Evolutionary conservation across 2,329 filamentous ascomycete genomes (phyloP).

Genomic region (Colletotrichum sp.): DNA sequence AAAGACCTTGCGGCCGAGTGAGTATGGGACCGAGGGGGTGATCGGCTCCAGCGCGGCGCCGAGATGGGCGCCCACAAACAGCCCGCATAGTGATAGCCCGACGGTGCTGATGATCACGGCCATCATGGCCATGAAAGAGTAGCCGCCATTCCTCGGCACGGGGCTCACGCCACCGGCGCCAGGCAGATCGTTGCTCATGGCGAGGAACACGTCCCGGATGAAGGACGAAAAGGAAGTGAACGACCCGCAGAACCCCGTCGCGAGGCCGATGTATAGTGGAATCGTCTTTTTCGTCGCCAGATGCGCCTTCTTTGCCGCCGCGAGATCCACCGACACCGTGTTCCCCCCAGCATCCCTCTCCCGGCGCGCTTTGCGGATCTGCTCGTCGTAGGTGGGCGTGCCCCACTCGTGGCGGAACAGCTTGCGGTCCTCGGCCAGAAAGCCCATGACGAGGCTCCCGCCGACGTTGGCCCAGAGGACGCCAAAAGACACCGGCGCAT

Average conservation of each 20-base stretch:
- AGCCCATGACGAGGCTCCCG: constrained; percentile 84
- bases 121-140: constrained; percentile 82
- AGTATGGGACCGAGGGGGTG: constrained; percentile 65
- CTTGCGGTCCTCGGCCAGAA: constrained; percentile 78
- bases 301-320: constrained; percentile 61
- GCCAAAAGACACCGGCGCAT: constrained; percentile 74
- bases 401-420: constrained; percentile 76
- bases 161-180: constrained; percentile 29
- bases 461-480: constrained; percentile 88
- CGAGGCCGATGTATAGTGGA: constrained; percentile 84
- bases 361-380: constrained; percentile 36
- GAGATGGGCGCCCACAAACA: constrained; percentile 77
- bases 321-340: constrained; percentile 36
- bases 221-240: constrained; percentile 92
- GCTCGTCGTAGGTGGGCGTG: constrained; percentile 40
- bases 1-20: constrained; percentile 61
- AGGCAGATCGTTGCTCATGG: constrained; percentile 75
- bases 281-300: constrained; percentile 79
- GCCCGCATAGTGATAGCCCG: constrained; percentile 70
- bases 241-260: constrained; percentile 87
- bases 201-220: constrained; percentile 79
- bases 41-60: constrained; percentile 65
- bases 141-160: constrained; percentile 68
- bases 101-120: constrained; percentile 78
- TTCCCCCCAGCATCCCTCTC: constrained; percentile 46